Evolutionary conservation across 768 basidiomycete species (phyloP), one percentile per base, ranked within the genome.

Genomic region (Mycena olivaceomarginata): DNA sequence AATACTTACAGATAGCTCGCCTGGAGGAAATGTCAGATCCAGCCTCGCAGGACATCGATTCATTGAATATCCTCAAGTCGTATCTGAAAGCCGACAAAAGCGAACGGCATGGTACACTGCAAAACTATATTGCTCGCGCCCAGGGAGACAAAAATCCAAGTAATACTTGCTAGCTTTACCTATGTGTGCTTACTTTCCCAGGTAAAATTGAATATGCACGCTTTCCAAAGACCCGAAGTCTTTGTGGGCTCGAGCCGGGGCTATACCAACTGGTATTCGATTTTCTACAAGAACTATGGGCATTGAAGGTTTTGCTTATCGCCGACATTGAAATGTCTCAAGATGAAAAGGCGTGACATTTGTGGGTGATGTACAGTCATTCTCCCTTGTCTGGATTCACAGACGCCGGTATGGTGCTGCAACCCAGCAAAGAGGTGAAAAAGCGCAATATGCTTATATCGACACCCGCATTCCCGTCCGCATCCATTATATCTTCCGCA

Each of bases 401-500:
- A 46, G 63, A 15, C 56, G n/a, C 16, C 65, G n/a, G n/a, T 77
- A 78, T 57, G 78, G 78, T 20, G 69, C 78, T 37, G 60, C 62
- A 56, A 68, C 40, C 12, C n/a, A 68, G n/a, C 45, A 48, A 12
- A 77, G 66, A 15, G 78, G 78, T 15, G 31, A 22, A 15, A 43
- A n/a, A 7, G 41, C 65, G 20, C 41, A 62, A 22, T 79, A 70
- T 66, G 78, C 39, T 7, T 79, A 79, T 43, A 68, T 79, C 41
- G 67, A 79, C 40, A 20, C 37, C 41, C 77, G 72, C 12, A 31
- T 67, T 22, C 78, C 77, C 18, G 78, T 79, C 48, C 18, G 62
- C 20, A 79, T 79, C n/a, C n/a, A 65, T 16, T 68, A 79, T 56
- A 73, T 77, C 10, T 76, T 79, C 40, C 25, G 41, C 69, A 63